These are phyloP conservation scores for Eucalyptus erythrocorys DNA, from an alignment of 345 rosid genomes.

Conservation along the genomic window DNA sequence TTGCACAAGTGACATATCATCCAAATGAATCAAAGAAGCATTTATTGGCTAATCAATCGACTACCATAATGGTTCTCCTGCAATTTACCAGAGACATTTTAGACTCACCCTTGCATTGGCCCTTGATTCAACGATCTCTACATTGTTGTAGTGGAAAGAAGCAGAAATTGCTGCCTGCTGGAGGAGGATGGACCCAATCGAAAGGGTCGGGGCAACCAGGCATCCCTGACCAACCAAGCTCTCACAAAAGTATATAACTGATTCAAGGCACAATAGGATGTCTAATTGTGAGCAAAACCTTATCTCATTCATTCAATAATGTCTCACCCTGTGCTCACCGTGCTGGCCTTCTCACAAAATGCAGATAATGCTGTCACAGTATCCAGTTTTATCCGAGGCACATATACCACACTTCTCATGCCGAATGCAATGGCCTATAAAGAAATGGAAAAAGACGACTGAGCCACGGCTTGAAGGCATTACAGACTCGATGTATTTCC, in stretches of 20 bases:
- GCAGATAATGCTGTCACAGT: slow-evolving; percentile 65
- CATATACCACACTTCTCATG: slow-evolving; percentile 67
- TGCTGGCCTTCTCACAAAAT: slow-evolving; percentile 91
- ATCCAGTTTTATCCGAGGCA: slow-evolving; percentile 59
- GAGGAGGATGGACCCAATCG: slow-evolving; percentile 87
- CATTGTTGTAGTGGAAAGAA: slow-evolving; percentile 90
- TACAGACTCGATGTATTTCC: not conserved
- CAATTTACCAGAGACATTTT: not conserved
- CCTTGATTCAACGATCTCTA: slow-evolving; percentile 88
- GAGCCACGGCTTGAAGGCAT: not conserved
- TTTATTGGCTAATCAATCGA: not conserved
- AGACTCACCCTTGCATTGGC: slow-evolving; percentile 43
- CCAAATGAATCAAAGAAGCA: not conserved
- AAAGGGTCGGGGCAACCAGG: slow-evolving; percentile 79
- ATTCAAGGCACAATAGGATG: not conserved
- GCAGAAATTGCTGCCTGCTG: slow-evolving; percentile 95
- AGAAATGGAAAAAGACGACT: not conserved
- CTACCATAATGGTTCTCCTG: not conserved
- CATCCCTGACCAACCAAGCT: slow-evolving; percentile 48
- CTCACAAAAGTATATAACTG: not conserved
- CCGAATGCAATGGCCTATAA: slow-evolving; percentile 80
- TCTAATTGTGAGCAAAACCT: not conserved
- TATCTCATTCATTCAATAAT: not conserved
- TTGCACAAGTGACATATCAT: not conserved
- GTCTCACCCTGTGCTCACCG: slow-evolving; percentile 98